These are phyloP conservation scores for Paraconiothyrium sp. DNA, from an alignment of 2,329 filamentous ascomycete species.

Conservation along the genomic window DNA sequence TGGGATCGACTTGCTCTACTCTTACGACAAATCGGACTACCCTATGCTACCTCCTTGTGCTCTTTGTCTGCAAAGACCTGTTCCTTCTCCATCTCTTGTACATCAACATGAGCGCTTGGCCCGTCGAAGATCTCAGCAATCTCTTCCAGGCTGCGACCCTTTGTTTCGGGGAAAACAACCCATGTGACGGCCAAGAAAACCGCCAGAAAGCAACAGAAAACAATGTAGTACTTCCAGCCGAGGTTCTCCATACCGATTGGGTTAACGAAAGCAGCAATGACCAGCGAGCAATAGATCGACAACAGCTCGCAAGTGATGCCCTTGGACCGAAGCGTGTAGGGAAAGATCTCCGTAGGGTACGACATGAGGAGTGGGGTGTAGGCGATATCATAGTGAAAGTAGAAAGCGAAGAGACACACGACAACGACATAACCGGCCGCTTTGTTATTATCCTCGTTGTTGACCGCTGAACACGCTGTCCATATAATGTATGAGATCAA, in stretches of 20 bases:
- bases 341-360: constrained; percentile 46
- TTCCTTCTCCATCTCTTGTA: constrained; percentile 1
- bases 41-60: constrained; percentile 6
- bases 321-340: constrained; percentile 34
- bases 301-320: constrained; percentile 40
- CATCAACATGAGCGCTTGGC: constrained; percentile 6
- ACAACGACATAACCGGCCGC: constrained; percentile 19
- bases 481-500: constrained; percentile 53
- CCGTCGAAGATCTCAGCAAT: constrained; percentile 55
- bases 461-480: constrained; percentile 51
- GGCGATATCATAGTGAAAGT: constrained; percentile 36
- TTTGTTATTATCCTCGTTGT: neutral
- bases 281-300: constrained; percentile 55
- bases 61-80: constrained; percentile 3
- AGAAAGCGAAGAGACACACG: constrained; percentile 21
- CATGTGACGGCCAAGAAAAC: constrained; percentile 61
- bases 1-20: neutral
- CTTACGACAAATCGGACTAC: neutral
- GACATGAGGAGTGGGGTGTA: constrained; percentile 40
- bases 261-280: constrained; percentile 52
- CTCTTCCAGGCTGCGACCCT: constrained; percentile 63
- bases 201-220: constrained; percentile 61
- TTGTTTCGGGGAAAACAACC: constrained; percentile 67
- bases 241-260: constrained; percentile 27
- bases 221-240: constrained; percentile 42